These are phyloP conservation scores for Fusarium newnesense DNA, from an alignment of 2,329 filamentous ascomycete genomes.

Conservation along the genomic window DNA sequence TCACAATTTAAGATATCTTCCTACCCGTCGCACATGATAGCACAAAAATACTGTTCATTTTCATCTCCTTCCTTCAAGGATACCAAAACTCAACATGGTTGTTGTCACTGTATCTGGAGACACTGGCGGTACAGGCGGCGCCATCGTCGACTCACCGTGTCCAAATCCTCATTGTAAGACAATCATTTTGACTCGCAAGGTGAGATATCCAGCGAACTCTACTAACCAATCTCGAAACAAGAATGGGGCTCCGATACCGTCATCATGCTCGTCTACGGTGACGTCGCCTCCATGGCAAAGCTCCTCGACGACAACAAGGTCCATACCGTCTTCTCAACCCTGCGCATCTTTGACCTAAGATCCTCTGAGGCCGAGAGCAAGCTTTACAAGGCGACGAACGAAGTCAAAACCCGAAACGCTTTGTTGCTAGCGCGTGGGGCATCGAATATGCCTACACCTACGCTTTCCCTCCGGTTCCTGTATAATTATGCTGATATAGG, in stretches of 20 bases:
- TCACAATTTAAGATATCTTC: fast-evolving
- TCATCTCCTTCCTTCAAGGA: fast-evolving
- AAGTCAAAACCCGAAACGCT: not conserved
- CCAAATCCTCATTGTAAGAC: not conserved
- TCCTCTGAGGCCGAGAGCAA: not conserved
- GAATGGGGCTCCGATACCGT: too few species aligned
- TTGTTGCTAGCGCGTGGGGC: not conserved
- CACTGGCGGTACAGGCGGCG: not conserved
- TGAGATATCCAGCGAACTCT: fast-evolving
- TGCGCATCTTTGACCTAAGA: not conserved
- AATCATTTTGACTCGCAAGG: not conserved
- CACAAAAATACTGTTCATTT: not conserved
- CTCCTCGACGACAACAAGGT: not conserved
- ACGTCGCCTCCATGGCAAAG: not conserved
- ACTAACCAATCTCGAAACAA: not conserved
- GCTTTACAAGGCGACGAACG: not conserved
- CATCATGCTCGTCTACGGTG: not conserved
- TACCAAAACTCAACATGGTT: not conserved
- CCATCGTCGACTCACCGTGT: not conserved
- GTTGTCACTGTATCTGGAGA: not conserved
- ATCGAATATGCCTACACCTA: not conserved
- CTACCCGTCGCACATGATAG: not conserved
- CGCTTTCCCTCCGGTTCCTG: fast-evolving
- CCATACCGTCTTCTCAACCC: not conserved
- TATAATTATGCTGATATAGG: fast-evolving